Base-by-base conservation (phyloP, 2,329 filamentous ascomycete genomes). In the Nothophaeocryptopus gaeumannii region DNA sequence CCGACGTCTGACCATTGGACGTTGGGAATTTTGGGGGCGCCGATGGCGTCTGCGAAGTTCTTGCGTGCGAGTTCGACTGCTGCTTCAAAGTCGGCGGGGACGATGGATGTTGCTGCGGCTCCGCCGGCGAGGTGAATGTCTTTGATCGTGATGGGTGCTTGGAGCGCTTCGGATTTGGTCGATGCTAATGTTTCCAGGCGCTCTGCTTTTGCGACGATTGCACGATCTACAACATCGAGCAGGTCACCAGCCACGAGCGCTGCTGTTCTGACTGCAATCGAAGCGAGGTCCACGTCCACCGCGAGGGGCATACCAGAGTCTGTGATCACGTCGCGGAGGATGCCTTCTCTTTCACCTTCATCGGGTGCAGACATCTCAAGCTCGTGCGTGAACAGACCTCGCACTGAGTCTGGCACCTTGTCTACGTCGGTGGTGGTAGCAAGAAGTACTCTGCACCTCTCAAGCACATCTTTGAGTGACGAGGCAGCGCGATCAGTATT, bases 31-130 rank as follows among this genome's bases (percentile, higher is more conserved):
- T 97, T 97, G 2, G 93, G 93, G 5, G 93, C 93, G 16, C 93
- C 93, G 57, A 99, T 99, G 0, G 92, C 86, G 68, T 97, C 93
- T 5, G 93, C 92, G 67, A 99, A 99, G 71, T 96, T 97, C 78
- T 96, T 96, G 47, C 93, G 84, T 1, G 93, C 93, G 5, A 91
- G 89, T 52, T 97, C 92, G 3, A 99, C 92, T 0, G 93, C 93
- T n/a, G 85, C 74, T 47, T 96, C 90, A 58, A 97, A 92, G 69
- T 99, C 93, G 2, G 79, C 76, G 59, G 88, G 88, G 1, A 84
- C 91, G 9, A 99, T 78, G 45, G 87, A 88, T 26, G 84, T 84
- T 5, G 88, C 87, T 8, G 85, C 79, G 35, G 88, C 80, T 0
- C 93, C 93, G 29, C 93, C 93, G 1, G 93, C 85, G 8, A 97